Conservation (phyloP, 2,329 filamentous ascomycete genomes). For the Pestalotiopsis sp. region DNA sequence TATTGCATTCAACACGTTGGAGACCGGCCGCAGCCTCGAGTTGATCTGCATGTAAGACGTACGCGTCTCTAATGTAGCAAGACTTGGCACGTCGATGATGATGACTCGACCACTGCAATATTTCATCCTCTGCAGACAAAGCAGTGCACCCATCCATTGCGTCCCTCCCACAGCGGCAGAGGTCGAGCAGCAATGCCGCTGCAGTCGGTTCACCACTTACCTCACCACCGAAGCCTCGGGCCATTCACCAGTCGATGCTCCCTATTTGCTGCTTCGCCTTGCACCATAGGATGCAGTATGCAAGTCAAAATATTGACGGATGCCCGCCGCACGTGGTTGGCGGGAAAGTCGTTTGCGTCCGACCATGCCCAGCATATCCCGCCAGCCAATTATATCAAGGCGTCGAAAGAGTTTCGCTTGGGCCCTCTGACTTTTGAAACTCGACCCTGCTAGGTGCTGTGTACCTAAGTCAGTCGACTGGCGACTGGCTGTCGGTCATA, state of each 20-base stretch:
- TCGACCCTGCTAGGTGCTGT: not conserved
- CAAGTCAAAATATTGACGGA: not conserved
- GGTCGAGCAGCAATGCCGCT: not conserved
- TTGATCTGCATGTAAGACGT: no score
- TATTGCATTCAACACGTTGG: no score
- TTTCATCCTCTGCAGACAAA: no score
- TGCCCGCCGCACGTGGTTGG: slow-evolving; percentile 3
- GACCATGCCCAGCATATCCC: not conserved
- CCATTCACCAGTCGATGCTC: not conserved
- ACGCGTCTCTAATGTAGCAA: no score
- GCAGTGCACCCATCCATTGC: no score
- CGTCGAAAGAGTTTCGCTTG: not conserved
- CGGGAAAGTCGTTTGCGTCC: not conserved
- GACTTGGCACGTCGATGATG: no score
- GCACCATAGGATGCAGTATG: not conserved
- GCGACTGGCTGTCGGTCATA: not conserved
- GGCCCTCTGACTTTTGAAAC: not conserved
- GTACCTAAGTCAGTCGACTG: no score
- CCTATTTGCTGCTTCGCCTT: not conserved
- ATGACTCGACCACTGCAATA: no score
- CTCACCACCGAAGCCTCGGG: not conserved
- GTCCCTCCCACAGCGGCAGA: not conserved
- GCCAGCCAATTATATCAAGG: not conserved
- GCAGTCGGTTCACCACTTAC: not conserved
- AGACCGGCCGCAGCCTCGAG: no score